Base-by-base conservation (phyloP, 2,329 filamentous ascomycete genomes). In the Hyphodiscus sp. region DNA sequence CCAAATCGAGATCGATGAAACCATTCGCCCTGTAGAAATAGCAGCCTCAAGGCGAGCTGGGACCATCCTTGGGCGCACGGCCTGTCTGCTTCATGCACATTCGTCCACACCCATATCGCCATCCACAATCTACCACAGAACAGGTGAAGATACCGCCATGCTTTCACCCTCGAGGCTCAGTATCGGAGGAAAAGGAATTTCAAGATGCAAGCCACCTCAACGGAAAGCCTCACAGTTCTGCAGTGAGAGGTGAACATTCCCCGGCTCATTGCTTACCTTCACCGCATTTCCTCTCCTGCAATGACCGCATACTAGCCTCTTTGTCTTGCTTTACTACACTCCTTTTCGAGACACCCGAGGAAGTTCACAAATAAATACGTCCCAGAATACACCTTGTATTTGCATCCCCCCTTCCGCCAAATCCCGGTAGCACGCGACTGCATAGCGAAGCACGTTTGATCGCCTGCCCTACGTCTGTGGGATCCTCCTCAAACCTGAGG, bases 51-150 rank as follows among this genome's bases (percentile, higher is more conserved):
- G n/a, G 38, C 45, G 7, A 26, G 47, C 47, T 16, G 16, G 45
- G 44, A n/a, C 20, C 20, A 18, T 19, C 41, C 41, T 18, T 5
- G 19, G 8, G 41, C 41, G 49, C 52, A 54, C 49, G 41, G 49
- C 20, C 42, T 20, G 45, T 41, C 33, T 42, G 20, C 45, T 42
- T 26, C 41, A 26, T 41, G 49, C 49, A 49, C 45, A 46, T 41
- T 45, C n/a, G n/a, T 49, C 49, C 20, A 51, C 29, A 51, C 51
- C 49, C 45, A 45, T 42, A 46, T 51, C 29, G 29, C 29, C 29
- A 13, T 33, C 29, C 29, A 33, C 29, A 33, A n/a, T n/a, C n/a
- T n/a, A n/a, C n/a, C 23, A 26, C 23, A 8, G 23, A 26, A 26
- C 8, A 26, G 4, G 8, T 26, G 23, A 3, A 26, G 8, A 26